Conservation (phyloP, 2,329 filamentous ascomycete genomes). For the Tolypocladium tundrense region DNA sequence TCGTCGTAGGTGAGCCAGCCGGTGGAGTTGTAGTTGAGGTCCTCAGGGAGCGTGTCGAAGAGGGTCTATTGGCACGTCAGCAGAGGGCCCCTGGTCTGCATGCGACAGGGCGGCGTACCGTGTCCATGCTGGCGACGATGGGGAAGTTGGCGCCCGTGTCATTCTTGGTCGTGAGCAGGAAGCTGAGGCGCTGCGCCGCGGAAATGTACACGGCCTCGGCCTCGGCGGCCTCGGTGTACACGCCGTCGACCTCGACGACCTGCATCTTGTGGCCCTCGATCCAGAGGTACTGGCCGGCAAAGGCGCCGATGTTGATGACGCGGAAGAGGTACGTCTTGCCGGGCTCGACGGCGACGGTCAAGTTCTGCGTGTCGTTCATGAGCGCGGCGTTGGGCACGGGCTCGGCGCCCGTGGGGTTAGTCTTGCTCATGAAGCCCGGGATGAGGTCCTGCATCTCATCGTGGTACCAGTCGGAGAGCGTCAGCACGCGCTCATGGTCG, state of each 20-base stretch:
- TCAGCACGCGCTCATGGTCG: conserved; percentile 54
- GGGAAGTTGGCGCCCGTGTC: conserved; percentile 53
- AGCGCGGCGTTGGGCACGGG: conserved; percentile 59
- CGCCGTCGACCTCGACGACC: conserved; percentile 64
- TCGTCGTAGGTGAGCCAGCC: conserved; percentile 53
- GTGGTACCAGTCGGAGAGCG: conserved; percentile 64
- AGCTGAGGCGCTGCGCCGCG: conserved; percentile 56
- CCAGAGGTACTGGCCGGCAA: conserved; percentile 57
- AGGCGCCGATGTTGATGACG: conserved; percentile 64
- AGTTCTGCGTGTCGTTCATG: conserved; percentile 59
- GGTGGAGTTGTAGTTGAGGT: conserved; percentile 58
- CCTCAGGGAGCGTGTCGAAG: conserved; percentile 58
- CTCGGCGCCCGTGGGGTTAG: conserved; percentile 48
- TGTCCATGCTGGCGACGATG: conserved; percentile 61
- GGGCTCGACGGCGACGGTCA: conserved; percentile 49
- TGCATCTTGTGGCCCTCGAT: conserved; percentile 57
- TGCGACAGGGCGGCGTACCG: conserved; percentile 24
- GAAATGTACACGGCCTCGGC: conserved; percentile 56
- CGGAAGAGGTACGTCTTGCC: conserved; percentile 65
- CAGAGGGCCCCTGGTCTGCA: not conserved
- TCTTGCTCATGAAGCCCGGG: conserved; percentile 38
- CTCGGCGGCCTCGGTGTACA: conserved; percentile 52
- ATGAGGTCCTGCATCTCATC: conserved; percentile 39
- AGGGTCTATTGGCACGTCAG: conserved; percentile 32
- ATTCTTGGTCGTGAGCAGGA: conserved; percentile 53